phyloP scores from a whole-genome alignment of 768 basidiomycete genomes.

The Pleurotus cornucopiae region DNA sequence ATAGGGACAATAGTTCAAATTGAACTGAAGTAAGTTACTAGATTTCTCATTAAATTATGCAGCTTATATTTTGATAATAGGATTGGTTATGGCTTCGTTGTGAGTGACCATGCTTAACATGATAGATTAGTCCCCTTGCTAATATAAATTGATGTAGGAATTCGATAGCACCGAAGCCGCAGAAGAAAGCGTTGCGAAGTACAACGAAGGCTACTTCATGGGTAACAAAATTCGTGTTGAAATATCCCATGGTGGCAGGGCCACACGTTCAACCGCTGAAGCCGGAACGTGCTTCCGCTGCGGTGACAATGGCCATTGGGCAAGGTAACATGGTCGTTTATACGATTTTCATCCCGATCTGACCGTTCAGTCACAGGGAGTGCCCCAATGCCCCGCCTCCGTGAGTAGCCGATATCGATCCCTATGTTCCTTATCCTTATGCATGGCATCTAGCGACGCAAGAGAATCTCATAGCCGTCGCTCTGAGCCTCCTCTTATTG shows the following conservation, averaged over 20 bases:
- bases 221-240: slow-evolving; percentile 91
- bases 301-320: slow-evolving; percentile 85
- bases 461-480: slow-evolving; percentile 37
- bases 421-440: neutral
- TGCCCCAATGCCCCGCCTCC: slow-evolving; percentile 51
- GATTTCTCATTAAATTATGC: neutral
- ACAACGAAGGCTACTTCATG: slow-evolving; percentile 88
- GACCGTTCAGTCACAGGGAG: slow-evolving; percentile 42
- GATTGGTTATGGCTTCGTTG: slow-evolving; percentile 88
- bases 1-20: slow-evolving; percentile 72
- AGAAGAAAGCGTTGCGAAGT: slow-evolving; percentile 83
- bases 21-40: slow-evolving; percentile 70
- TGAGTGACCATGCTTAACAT: slow-evolving; percentile 32
- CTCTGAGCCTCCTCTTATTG: slow-evolving; percentile 47
- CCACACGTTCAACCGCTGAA: slow-evolving; percentile 78
- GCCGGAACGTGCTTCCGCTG: slow-evolving; percentile 89
- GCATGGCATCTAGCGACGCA: slow-evolving; percentile 11
- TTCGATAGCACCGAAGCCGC: slow-evolving; percentile 79
- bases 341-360: neutral
- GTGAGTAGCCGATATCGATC: slow-evolving; percentile 40
- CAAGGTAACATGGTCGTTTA: slow-evolving; percentile 48
- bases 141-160: slow-evolving; percentile 46
- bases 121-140: neutral
- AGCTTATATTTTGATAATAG: slow-evolving; percentile 31
- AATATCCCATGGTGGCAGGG: slow-evolving; percentile 76